Percentiles rank a stretch among this genome's conserved stretches.
These are phyloP conservation scores for Zanthoxylum bungeanum DNA, from an alignment of 345 rosid genomes.

Conservation along the genomic window DNA sequence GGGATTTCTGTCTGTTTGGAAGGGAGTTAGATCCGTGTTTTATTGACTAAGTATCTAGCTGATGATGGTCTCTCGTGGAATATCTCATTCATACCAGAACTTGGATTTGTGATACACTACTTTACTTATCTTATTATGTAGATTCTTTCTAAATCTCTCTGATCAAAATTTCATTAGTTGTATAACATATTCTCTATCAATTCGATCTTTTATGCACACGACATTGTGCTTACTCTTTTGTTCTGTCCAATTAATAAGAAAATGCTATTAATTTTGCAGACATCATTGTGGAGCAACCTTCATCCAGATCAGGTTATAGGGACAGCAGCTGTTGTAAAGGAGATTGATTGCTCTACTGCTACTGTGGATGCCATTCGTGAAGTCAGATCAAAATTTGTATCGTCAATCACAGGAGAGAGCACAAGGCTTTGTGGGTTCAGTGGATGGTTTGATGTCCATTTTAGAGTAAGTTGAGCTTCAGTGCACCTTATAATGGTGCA, in stretches of 20 bases:
- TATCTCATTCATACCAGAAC: background rate
- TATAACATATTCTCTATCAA: background rate
- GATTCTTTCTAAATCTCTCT: background rate
- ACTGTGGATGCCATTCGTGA: slow-evolving; percentile 63
- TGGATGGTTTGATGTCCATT: slow-evolving; percentile 99
- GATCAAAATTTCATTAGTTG: background rate
- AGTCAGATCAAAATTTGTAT: slow-evolving; percentile 59
- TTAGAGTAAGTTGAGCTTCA: slow-evolving; percentile 58
- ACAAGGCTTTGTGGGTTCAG: slow-evolving; percentile 73
- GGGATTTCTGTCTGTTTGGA: background rate
- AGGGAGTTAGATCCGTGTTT: background rate
- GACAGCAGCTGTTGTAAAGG: slow-evolving; percentile 60
- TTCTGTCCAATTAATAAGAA: slow-evolving; percentile 2
- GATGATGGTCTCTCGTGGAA: background rate
- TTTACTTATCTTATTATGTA: background rate
- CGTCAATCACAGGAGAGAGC: slow-evolving; percentile 40
- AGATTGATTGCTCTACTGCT: slow-evolving; percentile 86
- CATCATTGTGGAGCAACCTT: slow-evolving; percentile 91
- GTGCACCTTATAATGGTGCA: background rate
- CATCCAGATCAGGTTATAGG: slow-evolving; percentile 91
- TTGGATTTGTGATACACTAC: slow-evolving; percentile 1
- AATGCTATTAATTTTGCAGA: slow-evolving; percentile 36
- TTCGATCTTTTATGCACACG: background rate
- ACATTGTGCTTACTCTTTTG: background rate
- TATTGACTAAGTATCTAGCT: background rate